phyloP scores from a whole-genome alignment of 1,284 basidiomycete species.

The Coniophora puteana region DNA sequence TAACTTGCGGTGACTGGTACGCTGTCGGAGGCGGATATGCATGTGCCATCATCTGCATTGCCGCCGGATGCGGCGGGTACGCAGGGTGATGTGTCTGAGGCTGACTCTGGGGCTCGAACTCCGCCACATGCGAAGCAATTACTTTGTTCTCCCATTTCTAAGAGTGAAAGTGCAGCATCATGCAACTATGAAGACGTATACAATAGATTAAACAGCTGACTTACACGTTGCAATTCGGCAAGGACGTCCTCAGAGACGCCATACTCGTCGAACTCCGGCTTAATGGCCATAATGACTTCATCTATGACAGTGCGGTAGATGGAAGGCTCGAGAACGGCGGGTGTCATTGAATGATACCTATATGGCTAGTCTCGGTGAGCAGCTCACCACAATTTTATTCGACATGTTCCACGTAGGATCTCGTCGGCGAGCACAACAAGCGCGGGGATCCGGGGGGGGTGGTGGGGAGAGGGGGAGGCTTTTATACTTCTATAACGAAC shows the following conservation, averaged over 20 bases:
- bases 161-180: conserved; percentile 17
- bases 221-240: conserved; percentile 82
- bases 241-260: conserved; percentile 92
- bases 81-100: conserved; percentile 43
- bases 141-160: conserved; percentile 97
- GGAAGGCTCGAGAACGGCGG: conserved; percentile 69
- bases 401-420: conserved; percentile 53
- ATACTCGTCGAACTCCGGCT: conserved; percentile 95
- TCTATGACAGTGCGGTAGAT: conserved; percentile 96
- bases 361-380: conserved; percentile 56
- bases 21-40: conserved; percentile 36
- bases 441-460: conserved; percentile 28
- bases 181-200: conserved; percentile 6
- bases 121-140: conserved; percentile 88
- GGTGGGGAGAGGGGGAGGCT: conserved; percentile 33
- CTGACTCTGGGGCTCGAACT: conserved; percentile 70
- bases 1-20: conserved; percentile 42
- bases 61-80: conserved; percentile 44
- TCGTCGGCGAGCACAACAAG: conserved; percentile 32
- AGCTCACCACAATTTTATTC: conserved; percentile 91
- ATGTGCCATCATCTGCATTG: conserved; percentile 45
- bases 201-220: conserved; percentile 28
- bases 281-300: conserved; percentile 88
- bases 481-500: conserved; percentile 47
- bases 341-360: conserved; percentile 57